Evolutionary conservation across 1,284 basidiomycete genomes (phyloP).

Genomic region (Ganoderma lucidum): DNA sequence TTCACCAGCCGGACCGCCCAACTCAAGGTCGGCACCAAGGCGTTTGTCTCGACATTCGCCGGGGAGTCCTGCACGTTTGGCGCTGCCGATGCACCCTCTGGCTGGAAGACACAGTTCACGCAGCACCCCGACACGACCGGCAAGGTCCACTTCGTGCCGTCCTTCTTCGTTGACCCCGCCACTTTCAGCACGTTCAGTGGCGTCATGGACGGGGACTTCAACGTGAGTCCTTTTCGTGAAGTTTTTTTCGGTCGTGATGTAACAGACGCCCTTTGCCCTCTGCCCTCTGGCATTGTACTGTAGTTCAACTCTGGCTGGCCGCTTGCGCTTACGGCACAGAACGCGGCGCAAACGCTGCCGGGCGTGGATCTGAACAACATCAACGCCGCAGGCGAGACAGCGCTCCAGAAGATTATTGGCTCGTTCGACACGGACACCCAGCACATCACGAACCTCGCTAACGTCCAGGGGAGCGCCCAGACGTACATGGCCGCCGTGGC

Average conservation of each 20-base stretch:
- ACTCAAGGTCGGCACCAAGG: slow-evolving; percentile 61
- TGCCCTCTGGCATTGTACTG: slow-evolving; percentile 33
- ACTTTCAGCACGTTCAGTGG: slow-evolving; percentile 55
- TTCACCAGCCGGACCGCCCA: slow-evolving; percentile 72
- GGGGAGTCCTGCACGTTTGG: slow-evolving; percentile 83
- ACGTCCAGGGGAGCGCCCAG: slow-evolving; percentile 34
- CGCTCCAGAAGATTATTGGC: slow-evolving; percentile 50
- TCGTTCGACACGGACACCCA: slow-evolving; percentile 56
- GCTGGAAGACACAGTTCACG: slow-evolving; percentile 67
- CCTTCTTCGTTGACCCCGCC: slow-evolving; percentile 68
- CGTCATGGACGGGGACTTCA: slow-evolving; percentile 68
- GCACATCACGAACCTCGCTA: slow-evolving; percentile 39
- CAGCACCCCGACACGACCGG: slow-evolving; percentile 56
- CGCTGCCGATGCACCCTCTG: slow-evolving; percentile 54
- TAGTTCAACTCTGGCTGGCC: slow-evolving; percentile 79
- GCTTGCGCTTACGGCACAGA: slow-evolving; percentile 55
- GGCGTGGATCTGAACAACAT: slow-evolving; percentile 36
- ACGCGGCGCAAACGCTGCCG: slow-evolving; percentile 43
- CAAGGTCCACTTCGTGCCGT: slow-evolving; percentile 67
- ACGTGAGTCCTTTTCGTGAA: slow-evolving; percentile 47
- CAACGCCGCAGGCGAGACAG: slow-evolving; percentile 42
- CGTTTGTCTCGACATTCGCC: slow-evolving; percentile 81
- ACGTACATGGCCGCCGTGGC: slow-evolving; percentile 46
- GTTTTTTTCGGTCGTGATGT: not conserved
- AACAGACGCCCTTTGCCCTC: slow-evolving; percentile 12